Conservation (phyloP, 2,329 filamentous ascomycete genomes). For the Spiromastix sp. region DNA sequence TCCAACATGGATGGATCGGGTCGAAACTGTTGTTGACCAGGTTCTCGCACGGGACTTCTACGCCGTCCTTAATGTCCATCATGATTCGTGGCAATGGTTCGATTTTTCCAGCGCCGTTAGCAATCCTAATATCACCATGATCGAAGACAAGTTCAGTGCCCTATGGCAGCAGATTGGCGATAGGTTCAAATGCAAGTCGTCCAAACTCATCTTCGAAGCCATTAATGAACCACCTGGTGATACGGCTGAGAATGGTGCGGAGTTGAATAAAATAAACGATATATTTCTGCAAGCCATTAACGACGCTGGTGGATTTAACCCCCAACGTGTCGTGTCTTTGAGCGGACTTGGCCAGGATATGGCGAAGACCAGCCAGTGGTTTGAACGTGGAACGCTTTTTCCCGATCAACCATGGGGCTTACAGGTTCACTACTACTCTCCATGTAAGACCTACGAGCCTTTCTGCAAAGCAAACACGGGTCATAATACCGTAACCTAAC, state of each 20-base stretch:
- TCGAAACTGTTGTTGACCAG: constrained; percentile 49
- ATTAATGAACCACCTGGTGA: constrained; percentile 50
- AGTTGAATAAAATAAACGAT: constrained; percentile 47
- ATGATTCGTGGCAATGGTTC: constrained; percentile 51
- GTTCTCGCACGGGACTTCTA: constrained; percentile 41
- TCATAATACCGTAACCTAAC: no score
- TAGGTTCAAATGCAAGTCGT: constrained; percentile 45
- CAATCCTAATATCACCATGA: constrained; percentile 40
- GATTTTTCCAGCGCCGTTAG: constrained; percentile 38
- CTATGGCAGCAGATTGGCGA: constrained; percentile 50
- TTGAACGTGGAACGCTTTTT: constrained; percentile 38
- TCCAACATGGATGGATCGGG: constrained; percentile 45
- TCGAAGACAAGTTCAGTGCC: constrained; percentile 46
- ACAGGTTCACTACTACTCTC: constrained; percentile 52
- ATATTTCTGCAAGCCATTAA: constrained; percentile 46
- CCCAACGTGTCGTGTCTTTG: constrained; percentile 46
- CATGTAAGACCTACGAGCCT: constrained; percentile 20
- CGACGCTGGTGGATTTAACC: constrained; percentile 46
- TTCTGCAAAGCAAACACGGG: no score
- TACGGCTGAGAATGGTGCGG: constrained; percentile 39
- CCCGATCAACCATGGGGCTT: constrained; percentile 50
- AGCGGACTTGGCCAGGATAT: constrained; percentile 43
- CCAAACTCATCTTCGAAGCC: constrained; percentile 46
- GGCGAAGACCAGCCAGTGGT: constrained; percentile 45
- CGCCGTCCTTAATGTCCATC: constrained; percentile 49